These are phyloP conservation scores for Colletotrichum sp. DNA, from an alignment of 2,329 filamentous ascomycete genomes.

Conservation along the genomic window DNA sequence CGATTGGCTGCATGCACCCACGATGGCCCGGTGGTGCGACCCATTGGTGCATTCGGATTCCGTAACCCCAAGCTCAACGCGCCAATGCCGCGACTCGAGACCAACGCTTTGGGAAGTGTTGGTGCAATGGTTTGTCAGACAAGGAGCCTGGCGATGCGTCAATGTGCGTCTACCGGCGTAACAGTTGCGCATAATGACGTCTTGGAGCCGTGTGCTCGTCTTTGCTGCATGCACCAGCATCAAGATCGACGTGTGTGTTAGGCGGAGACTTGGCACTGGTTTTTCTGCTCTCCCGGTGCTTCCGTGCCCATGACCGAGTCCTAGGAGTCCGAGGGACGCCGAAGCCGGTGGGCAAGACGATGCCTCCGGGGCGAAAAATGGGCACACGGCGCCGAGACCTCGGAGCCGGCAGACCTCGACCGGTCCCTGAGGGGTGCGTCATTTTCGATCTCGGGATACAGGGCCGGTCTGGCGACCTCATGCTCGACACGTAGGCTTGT, in stretches of 20 bases:
- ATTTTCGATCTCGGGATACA: neutral
- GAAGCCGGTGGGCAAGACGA: neutral
- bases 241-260: neutral
- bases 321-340: neutral
- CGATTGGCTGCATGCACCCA: constrained; percentile 13
- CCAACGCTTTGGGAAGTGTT: neutral
- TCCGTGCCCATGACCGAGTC: neutral
- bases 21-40: constrained; percentile 8
- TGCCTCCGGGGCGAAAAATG: neutral
- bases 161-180: neutral
- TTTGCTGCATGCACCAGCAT: neutral
- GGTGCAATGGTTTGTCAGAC: neutral
- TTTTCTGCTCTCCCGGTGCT: neutral
- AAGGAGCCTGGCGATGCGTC: neutral
- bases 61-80: neutral
- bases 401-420: neutral
- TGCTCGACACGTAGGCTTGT: neutral
- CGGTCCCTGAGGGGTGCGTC: neutral
- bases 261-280: neutral
- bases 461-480: neutral
- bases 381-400: neutral
- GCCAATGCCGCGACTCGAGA: neutral
- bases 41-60: constrained; percentile 10
- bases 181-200: constrained; percentile 8
- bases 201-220: neutral